Evolutionary conservation across 2,329 filamentous ascomycete species (phyloP), one percentile per base, ranked within the genome.

Genomic region (Pseudopithomyces chartarum): DNA sequence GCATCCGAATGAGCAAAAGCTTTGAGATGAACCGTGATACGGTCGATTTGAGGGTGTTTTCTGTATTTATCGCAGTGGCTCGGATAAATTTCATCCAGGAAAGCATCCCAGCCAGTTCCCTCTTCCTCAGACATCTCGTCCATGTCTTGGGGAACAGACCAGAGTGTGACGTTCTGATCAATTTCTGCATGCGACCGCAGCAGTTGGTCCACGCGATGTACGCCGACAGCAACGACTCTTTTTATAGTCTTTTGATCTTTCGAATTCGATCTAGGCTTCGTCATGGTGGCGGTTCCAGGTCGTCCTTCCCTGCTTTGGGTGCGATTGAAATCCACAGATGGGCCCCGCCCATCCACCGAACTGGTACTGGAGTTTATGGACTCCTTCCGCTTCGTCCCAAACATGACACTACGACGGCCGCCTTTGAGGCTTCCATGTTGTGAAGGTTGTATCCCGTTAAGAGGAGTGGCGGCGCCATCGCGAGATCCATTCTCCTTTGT

Each of bases 1-100:
- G 92, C 87, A 66, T 98, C 92, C 1, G 86, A 81, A 65, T 90
- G 85, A 34, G 87, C 84, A 73, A 97, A 97, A 1, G 90, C 84
- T 64, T 89, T 90, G 13, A 97, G 79, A 58, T 91, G 89, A 1
- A 97, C 80, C 63, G 94, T 90, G 6, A 98, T 78, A 26, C 90
- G 86, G 68, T 94, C 92, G 22, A 91, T 87, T 53, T 85, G 84
- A 53, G 83, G 80, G 20, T 89, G 91, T 68, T 87, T 89, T 67
- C 89, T 88, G 71, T 91, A 96, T 36, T 86, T 85, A 6, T 89
- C 89, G n/a, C 83, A 88, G 33, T 85, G 82, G 70, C 87, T 94
- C 15, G 88, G 85, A 65, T 92, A 81, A 5, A 76, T 58, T 34
- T 75, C 87, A 34, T 85, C 82, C 54, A 97, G 82, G 46, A 96